Evolutionary conservation across 1,139 yeast species (phyloP).

Genomic region (Arxiozyma heterogenica): DNA sequence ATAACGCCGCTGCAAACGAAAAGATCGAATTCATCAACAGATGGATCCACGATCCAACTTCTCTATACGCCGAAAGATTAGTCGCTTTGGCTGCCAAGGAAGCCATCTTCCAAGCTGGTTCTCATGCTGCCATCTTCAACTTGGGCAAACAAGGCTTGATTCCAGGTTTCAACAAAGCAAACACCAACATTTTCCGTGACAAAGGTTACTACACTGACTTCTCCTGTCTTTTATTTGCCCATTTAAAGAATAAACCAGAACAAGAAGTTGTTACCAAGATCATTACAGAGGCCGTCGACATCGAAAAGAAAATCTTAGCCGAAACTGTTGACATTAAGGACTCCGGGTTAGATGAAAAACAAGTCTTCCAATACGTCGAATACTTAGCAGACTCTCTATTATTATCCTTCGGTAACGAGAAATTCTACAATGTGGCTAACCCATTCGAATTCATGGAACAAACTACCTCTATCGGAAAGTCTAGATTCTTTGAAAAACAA

Average conservation of each 20-base stretch:
- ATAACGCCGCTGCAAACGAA: slow-evolving; percentile 86
- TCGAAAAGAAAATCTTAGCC: slow-evolving; percentile 89
- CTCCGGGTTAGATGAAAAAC: slow-evolving; percentile 83
- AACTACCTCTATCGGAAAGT: slow-evolving; percentile 94
- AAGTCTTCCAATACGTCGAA: slow-evolving; percentile 97
- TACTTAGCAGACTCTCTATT: slow-evolving; percentile 93
- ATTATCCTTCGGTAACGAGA: slow-evolving; percentile 81
- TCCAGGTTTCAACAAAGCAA: slow-evolving; percentile 98
- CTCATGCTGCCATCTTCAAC: slow-evolving; percentile 98
- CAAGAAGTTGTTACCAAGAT: slow-evolving; percentile 69
- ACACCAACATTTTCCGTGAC: slow-evolving; percentile 94
- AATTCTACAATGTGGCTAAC: slow-evolving; percentile 76
- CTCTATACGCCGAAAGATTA: slow-evolving; percentile 87
- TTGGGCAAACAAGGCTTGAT: slow-evolving; percentile 95
- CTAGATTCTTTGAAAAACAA: slow-evolving; percentile 97
- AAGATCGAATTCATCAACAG: slow-evolving; percentile 98
- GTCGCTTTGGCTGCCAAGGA: slow-evolving; percentile 99
- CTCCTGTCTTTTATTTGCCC: slow-evolving; percentile 91
- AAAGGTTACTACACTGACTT: slow-evolving; percentile 98
- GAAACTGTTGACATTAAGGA: slow-evolving; percentile 88
- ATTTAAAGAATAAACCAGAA: slow-evolving; percentile 81
- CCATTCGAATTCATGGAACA: slow-evolving; percentile 99
- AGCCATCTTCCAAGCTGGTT: slow-evolving; percentile 97
- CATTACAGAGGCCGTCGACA: slow-evolving; percentile 88
- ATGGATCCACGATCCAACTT: slow-evolving; percentile 85